Percentiles rank a stretch among this genome's conserved stretches.
Conservation (phyloP, 352 stramenopile species). For the Hyaloperonospora brassicae region DNA sequence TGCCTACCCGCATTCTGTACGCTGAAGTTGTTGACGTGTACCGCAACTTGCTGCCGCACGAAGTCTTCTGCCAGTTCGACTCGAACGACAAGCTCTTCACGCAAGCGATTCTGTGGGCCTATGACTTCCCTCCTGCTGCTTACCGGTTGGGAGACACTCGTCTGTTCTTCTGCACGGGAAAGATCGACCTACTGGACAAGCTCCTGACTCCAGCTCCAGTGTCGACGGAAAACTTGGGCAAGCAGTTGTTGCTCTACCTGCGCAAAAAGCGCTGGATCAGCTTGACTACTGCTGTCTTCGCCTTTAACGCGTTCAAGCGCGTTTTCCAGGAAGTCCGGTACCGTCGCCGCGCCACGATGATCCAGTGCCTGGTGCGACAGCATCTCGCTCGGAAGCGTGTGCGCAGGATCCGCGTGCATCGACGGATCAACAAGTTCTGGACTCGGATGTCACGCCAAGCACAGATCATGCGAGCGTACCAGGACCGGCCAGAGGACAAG, state of each 20-base stretch:
- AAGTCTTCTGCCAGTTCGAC: constrained; percentile 66
- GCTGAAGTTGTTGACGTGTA: constrained; percentile 81
- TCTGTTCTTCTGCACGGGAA: constrained; percentile 81
- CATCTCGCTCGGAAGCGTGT: constrained; percentile 65
- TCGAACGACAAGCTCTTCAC: constrained; percentile 84
- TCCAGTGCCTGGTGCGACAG: constrained; percentile 78
- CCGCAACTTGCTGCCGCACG: constrained; percentile 49
- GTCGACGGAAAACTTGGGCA: constrained; percentile 23
- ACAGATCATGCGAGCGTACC: constrained; percentile 70
- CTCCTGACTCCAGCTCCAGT: constrained; percentile 46
- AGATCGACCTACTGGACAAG: constrained; percentile 78
- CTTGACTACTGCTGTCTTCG: constrained; percentile 54
- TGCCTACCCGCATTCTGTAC: constrained; percentile 82
- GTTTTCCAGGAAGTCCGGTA: constrained; percentile 68
- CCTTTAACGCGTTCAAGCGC: constrained; percentile 62
- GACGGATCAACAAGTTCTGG: constrained; percentile 59
- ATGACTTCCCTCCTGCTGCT: constrained; percentile 62
- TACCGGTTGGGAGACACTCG: constrained; percentile 77
- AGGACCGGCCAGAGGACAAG: constrained; percentile 76
- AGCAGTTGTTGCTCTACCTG: constrained; percentile 52
- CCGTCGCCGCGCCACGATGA: constrained; percentile 56
- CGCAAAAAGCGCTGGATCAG: constrained; percentile 77
- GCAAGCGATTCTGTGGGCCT: constrained; percentile 69
- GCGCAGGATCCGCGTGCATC: constrained; percentile 43
- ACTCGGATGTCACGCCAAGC: constrained; percentile 53